These are phyloP conservation scores for Aspergillaceae sp. DNA, from an alignment of 2,329 filamentous ascomycete genomes.

Conservation along the genomic window DNA sequence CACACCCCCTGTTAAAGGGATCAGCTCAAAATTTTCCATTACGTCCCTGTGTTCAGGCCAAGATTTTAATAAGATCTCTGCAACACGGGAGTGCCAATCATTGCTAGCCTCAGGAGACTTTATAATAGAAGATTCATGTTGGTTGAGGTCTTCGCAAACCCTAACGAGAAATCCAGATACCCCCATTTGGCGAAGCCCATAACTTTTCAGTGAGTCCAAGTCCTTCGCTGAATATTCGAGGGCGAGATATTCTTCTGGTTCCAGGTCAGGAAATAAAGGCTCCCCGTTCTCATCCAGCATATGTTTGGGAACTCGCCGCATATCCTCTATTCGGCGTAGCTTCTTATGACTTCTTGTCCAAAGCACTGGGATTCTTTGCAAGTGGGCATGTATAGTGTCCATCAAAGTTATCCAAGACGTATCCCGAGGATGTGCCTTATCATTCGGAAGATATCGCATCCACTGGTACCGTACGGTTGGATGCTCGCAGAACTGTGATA, in stretches of 20 bases:
- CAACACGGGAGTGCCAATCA: conserved; percentile 6
- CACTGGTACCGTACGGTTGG: conserved; percentile 34
- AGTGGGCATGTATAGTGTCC: neutral
- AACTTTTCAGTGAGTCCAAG: neutral
- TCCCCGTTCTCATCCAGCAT: conserved; percentile 4
- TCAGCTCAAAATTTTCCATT: neutral
- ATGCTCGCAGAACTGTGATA: conserved; percentile 34
- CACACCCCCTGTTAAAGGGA: neutral
- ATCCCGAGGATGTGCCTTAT: neutral
- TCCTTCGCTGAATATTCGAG: neutral
- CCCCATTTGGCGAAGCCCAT: conserved; percentile 1
- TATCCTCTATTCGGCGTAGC: conserved; percentile 1
- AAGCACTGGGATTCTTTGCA: neutral
- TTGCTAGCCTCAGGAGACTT: neutral
- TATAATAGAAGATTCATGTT: conserved; percentile 1
- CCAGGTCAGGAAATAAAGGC: conserved; percentile 2
- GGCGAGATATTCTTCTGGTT: conserved; percentile 3
- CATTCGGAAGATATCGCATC: conserved; percentile 39
- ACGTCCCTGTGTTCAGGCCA: neutral
- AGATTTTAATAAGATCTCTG: neutral
- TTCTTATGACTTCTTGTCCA: conserved; percentile 3
- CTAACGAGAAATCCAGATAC: neutral
- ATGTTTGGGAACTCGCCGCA: conserved; percentile 1
- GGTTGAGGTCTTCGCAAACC: conserved; percentile 2
- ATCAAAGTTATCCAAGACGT: conserved; percentile 5